A percentile compares a stretch with the other conserved stretches of the same genome.
Evolutionary conservation across 495 filamentous ascomycete genomes (phyloP).

Genomic region (Thozetella sp.): DNA sequence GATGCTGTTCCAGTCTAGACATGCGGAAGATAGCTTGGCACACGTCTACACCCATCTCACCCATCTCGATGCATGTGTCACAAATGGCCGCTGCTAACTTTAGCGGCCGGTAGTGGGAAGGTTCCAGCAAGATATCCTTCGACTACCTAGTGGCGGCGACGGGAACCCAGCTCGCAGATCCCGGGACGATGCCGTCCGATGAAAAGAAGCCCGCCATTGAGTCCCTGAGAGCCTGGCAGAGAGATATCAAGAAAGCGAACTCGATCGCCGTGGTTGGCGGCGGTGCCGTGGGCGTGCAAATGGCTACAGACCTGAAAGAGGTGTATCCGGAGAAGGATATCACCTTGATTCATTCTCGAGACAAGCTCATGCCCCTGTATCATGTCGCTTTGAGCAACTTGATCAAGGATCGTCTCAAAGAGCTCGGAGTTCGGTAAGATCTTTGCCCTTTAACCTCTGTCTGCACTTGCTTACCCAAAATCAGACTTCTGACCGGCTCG

Average conservation of each 20-base stretch:
- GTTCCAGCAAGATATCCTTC: conserved; percentile 39
- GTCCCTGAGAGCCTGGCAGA: conserved; percentile 42
- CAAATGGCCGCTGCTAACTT: no score
- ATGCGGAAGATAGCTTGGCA: no score
- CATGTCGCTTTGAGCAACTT: conserved; percentile 47
- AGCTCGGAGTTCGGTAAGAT: conserved; percentile 38
- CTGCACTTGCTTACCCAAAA: background rate
- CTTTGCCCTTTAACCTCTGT: conserved; percentile 22
- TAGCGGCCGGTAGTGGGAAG: conserved; percentile 31
- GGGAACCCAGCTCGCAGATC: conserved; percentile 44
- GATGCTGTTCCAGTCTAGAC: no score
- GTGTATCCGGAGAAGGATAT: conserved; percentile 56
- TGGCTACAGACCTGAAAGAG: conserved; percentile 61
- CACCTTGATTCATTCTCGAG: conserved; percentile 57
- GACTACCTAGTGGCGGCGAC: conserved; percentile 51
- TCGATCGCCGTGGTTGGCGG: conserved; percentile 59
- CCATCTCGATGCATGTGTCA: no score
- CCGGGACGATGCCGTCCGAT: conserved; percentile 46
- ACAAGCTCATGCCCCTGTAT: conserved; percentile 52
- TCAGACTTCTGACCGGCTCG: conserved; percentile 9
- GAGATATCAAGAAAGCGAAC: conserved; percentile 23
- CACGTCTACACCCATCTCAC: no score
- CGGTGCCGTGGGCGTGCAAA: conserved; percentile 62
- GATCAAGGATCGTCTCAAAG: conserved; percentile 33
- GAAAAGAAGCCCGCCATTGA: conserved; percentile 32